Evolutionary conservation across 2,329 filamentous ascomycete species (phyloP), one percentile per base, ranked within the genome.

Genomic region (Phoma herbarum): DNA sequence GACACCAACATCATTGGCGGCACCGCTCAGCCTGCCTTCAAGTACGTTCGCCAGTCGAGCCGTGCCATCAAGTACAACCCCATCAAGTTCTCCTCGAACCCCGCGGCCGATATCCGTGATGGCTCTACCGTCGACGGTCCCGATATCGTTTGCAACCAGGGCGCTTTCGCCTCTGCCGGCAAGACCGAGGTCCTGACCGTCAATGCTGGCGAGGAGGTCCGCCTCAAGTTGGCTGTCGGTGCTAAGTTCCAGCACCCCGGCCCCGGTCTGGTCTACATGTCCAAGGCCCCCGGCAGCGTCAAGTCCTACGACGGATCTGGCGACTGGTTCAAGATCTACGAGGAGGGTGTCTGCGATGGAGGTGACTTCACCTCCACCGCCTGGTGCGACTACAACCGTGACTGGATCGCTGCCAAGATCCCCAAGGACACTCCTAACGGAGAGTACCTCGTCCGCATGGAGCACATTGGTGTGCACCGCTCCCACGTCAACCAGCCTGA

Each of bases 381-480:
- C 35, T 68, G 69, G 68, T 68, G 65, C 66, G 67, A 57, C 37
- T 77, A 61, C 48, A 58, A 65, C 59, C 60, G 59, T 49, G 53
- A 65, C 42, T 61, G 47, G n/a, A 41, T 69, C 57, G 65, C 59
- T 16, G 76, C 73, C 57, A 75, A 68, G 23, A 73, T 81, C 33
- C 79, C 80, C 22, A 67, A 65, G 18, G 70, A 71, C 25, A 75
- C 73, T 10, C 78, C 79, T 14, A 63, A 70, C 25, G 80, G 80
- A n/a, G 69, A 81, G 64, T 81, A 82, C 66, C 70, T 82, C 20
- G 63, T 80, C 22, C 74, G 79, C 14, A 68, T 76, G 39, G 80
- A 82, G 70, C 79, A 81, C 57, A 79, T 82, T 39, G 79, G 70
- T 39, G 69, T 67, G 25, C 64, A 67, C 50, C 61, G 61, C 39